phyloP scores from a whole-genome alignment of 441 rosid genomes.

The Theobroma grandiflorum region DNA sequence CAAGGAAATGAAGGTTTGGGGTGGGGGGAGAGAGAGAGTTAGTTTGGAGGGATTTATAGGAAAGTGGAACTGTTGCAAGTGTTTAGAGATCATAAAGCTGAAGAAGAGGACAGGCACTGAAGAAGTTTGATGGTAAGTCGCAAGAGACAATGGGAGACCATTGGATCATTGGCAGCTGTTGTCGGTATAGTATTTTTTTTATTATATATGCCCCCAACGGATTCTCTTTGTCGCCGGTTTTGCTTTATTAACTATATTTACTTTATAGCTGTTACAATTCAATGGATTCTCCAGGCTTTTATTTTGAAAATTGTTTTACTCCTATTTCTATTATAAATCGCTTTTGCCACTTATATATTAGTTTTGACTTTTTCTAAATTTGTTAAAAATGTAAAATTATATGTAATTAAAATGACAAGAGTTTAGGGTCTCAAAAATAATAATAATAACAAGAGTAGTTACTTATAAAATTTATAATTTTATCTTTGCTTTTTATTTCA shows the following conservation, averaged over 20 bases:
- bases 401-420: too few species aligned
- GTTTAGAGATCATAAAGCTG: neutral
- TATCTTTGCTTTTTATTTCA: too few species aligned
- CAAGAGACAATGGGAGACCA: neutral
- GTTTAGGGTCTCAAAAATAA: too few species aligned
- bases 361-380: too few species aligned
- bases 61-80: neutral
- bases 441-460: too few species aligned
- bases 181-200: neutral
- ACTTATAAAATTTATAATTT: too few species aligned
- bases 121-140: neutral
- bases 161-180: neutral
- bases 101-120: neutral
- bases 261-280: neutral
- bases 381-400: too few species aligned
- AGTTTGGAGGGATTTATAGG: neutral
- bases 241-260: neutral
- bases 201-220: neutral
- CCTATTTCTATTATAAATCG: too few species aligned
- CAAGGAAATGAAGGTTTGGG: neutral
- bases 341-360: too few species aligned
- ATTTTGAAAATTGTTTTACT: too few species aligned
- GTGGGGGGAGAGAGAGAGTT: neutral
- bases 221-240: neutral
- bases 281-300: neutral